These are phyloP conservation scores for Trichocladium uniseriatum DNA, from an alignment of 495 filamentous ascomycete species.

Conservation along the genomic window DNA sequence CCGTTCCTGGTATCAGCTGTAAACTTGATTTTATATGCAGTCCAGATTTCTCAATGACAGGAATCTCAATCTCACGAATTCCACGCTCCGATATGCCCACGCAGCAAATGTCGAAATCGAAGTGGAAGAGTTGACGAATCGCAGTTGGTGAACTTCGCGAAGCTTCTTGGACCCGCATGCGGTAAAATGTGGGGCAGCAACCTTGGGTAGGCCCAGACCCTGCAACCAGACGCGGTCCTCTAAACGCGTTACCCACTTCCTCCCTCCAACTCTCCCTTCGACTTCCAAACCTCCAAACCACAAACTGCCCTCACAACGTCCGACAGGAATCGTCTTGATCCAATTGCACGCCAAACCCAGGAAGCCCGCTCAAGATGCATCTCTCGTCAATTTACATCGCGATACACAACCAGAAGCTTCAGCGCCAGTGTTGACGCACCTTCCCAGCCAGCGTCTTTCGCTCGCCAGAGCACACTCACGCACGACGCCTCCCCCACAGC, in stretches of 20 bases:
- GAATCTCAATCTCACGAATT: no score
- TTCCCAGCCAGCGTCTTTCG: constrained; percentile 28
- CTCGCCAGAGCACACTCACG: constrained; percentile 32
- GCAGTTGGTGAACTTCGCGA: constrained; percentile 15
- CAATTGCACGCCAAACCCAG: neutral
- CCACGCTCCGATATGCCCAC: no score
- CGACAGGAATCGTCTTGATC: constrained; percentile 7
- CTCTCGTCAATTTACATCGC: constrained; percentile 11
- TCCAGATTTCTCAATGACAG: no score
- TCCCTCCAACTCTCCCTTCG: neutral
- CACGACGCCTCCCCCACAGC: constrained; percentile 61
- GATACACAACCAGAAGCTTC: constrained; percentile 14
- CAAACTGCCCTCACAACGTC: constrained; percentile 18
- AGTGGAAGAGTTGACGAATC: no score
- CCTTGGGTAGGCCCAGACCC: neutral
- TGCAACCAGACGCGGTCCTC: neutral
- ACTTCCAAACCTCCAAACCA: constrained; percentile 1
- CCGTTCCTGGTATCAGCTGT: no score
- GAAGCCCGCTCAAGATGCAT: constrained; percentile 11
- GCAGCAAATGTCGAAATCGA: no score
- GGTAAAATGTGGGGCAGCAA: neutral
- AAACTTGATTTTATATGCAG: no score
- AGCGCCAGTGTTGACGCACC: constrained; percentile 1
- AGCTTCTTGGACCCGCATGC: neutral
- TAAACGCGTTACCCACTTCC: constrained; percentile 6